Evolutionary conservation across 208 protist genomes (phyloP).

Genomic region (Wallacemonas sp.): DNA sequence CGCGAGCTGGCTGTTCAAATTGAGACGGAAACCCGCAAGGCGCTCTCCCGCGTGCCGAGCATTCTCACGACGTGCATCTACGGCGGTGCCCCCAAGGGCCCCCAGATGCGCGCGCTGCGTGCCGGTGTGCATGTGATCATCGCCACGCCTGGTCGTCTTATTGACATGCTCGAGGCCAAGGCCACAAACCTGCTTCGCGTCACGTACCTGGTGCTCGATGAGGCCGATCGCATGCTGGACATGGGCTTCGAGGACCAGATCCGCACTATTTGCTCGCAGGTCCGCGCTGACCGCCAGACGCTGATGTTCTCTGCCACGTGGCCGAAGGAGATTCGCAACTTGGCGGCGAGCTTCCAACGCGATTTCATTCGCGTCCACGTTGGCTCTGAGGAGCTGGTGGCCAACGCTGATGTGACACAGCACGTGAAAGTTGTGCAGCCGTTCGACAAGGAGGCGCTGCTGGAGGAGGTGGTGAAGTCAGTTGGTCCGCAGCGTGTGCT

Average conservation of each 20-base stretch:
- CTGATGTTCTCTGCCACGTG: constrained; percentile 98
- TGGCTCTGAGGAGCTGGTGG: constrained; percentile 86
- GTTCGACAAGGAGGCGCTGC: constrained; percentile 75
- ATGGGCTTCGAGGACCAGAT: constrained; percentile 99
- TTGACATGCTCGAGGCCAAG: constrained; percentile 94
- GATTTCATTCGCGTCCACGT: constrained; percentile 93
- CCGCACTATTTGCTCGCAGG: constrained; percentile 92
- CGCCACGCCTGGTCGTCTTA: constrained; percentile 96
- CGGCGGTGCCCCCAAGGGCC: constrained; percentile 77
- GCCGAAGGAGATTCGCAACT: constrained; percentile 81
- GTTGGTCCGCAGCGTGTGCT: constrained; percentile 76
- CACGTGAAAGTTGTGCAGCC: constrained; percentile 70
- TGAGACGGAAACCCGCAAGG: constrained; percentile 83
- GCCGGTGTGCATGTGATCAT: constrained; percentile 87
- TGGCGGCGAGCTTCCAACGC: constrained; percentile 89
- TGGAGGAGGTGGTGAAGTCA: constrained; percentile 70
- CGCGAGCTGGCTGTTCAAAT: constrained; percentile 93
- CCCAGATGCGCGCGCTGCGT: constrained; percentile 71
- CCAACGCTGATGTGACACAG: constrained; percentile 84
- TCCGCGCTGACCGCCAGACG: constrained; percentile 96
- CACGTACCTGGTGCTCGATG: constrained; percentile 98
- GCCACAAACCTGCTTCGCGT: constrained; percentile 96
- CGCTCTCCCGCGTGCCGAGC: constrained; percentile 56
- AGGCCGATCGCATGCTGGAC: constrained; percentile 99
- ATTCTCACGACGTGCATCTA: constrained; percentile 82